A percentile compares a stretch with the other conserved stretches of the same genome.
Conservation (phyloP, 345 rosid genomes). For the Luvunga scandens region DNA sequence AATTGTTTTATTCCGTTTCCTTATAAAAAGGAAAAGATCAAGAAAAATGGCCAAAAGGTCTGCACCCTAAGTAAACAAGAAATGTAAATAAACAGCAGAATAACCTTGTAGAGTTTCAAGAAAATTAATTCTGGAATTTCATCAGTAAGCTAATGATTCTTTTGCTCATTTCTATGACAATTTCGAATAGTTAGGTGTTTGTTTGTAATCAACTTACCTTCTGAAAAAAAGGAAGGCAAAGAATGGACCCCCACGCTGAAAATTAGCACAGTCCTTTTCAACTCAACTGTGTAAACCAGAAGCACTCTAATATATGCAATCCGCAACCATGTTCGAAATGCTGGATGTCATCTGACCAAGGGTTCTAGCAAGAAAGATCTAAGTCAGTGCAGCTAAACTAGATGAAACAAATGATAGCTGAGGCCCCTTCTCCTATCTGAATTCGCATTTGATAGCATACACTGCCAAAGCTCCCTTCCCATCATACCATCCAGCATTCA, state of each 20-base stretch:
- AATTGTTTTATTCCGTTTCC: neutral
- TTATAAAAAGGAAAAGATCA: neutral
- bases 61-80: neutral
- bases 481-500: constrained; percentile 28
- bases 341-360: constrained; percentile 22
- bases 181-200: constrained; percentile 21
- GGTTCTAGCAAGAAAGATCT: neutral
- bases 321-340: constrained; percentile 21
- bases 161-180: constrained; percentile 15
- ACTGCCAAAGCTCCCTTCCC: constrained; percentile 17
- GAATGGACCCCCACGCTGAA: constrained; percentile 32
- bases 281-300: constrained; percentile 31
- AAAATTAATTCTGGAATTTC: neutral
- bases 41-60: neutral
- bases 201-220: constrained; percentile 34
- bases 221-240: constrained; percentile 47
- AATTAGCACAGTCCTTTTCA: constrained; percentile 25
- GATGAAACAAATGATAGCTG: constrained; percentile 23
- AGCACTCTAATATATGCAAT: constrained; percentile 35
- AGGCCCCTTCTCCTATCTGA: constrained; percentile 28
- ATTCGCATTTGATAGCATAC: constrained; percentile 14
- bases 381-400: constrained; percentile 11
- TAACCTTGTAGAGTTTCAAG: constrained; percentile 6
- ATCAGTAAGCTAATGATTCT: constrained; percentile 5
- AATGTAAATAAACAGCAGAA: neutral